Base-by-base conservation (phyloP, 345 rosid species). In the Conringia planisiliqua region DNA sequence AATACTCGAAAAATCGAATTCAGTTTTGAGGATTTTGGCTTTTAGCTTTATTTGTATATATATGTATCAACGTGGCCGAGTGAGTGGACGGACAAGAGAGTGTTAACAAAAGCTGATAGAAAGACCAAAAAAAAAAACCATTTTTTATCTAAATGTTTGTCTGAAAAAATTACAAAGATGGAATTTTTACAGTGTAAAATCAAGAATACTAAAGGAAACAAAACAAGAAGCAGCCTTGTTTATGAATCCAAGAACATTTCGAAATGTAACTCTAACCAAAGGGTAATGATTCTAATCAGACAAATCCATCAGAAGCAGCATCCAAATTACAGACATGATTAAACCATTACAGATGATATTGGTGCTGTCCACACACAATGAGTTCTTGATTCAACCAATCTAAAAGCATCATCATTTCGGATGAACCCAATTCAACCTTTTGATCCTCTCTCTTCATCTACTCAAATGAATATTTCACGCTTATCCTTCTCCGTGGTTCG, bases 11-110 rank as follows among this genome's bases (percentile, higher is more conserved):
- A 44, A 59, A 48, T 51, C 54, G 42, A 72, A n/a, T n/a, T 10
- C 8, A 5, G 2, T 35, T 44, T 57, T 51, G 33, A 22, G 1
- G 27, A 40, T 12, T 61, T 36, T 61, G 29, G 7, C 10, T 62
- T 17, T 40, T 17, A n/a, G 35, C 68, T 36, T 6, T 69, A 44
- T 39, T 48, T 48, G 13, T 48, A 26, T 66, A 10, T 66, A 10
- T 33, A 36, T 68, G 7, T 8, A 56, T 58, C 26, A 32, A 69
- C 47, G 60, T 60, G 59, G 62, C 26, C 7, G 56, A 63, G 71
- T 65, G 50, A 56, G 71, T 56, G 78, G 72, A 64, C 26, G 36
- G 13, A 61, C 46, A 5, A 40, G 39, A 54, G 61, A 13, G 51
- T 1, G 39, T 72, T 4, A 51, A 20, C 42, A 38, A 17, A 61